Evolutionary conservation across 23 red algal genomes (phyloP).

Genomic region (Cyanidiococcus yangmingshanensis): DNA sequence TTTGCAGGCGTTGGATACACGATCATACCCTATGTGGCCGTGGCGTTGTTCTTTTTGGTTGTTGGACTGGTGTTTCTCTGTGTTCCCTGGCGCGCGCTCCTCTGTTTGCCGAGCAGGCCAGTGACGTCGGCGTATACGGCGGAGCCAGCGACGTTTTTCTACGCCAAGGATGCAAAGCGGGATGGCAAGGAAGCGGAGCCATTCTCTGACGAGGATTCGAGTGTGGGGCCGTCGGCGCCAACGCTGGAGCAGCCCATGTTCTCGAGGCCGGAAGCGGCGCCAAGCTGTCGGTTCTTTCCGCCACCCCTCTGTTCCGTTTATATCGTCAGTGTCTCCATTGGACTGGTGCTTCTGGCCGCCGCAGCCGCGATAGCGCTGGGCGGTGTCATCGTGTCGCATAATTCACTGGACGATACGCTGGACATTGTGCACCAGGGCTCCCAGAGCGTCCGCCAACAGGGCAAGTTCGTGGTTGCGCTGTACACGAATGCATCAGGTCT

Average conservation of each 20-base stretch:
- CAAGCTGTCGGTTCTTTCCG: background rate
- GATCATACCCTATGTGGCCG: constrained; percentile 8
- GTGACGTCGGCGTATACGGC: background rate
- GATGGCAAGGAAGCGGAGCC: background rate
- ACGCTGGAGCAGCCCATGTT: background rate
- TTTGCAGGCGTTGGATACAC: background rate
- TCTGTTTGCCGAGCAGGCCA: background rate
- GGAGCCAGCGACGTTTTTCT: background rate
- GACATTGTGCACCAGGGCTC: background rate
- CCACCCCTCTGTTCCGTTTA: background rate
- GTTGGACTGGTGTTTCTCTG: background rate
- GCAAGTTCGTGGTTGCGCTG: background rate
- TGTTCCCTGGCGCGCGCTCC: background rate
- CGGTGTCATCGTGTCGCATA: background rate
- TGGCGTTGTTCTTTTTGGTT: background rate
- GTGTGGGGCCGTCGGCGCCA: background rate
- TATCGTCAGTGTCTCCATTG: background rate
- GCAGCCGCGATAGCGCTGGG: background rate
- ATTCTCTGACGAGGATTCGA: background rate
- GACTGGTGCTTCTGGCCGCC: background rate
- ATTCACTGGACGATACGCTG: background rate
- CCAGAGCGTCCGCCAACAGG: background rate
- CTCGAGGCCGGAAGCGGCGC: background rate
- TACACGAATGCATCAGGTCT: background rate
- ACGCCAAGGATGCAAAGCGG: background rate